Conservation (phyloP, 176 grass and related monocot species). For the Olyra latifolia region DNA sequence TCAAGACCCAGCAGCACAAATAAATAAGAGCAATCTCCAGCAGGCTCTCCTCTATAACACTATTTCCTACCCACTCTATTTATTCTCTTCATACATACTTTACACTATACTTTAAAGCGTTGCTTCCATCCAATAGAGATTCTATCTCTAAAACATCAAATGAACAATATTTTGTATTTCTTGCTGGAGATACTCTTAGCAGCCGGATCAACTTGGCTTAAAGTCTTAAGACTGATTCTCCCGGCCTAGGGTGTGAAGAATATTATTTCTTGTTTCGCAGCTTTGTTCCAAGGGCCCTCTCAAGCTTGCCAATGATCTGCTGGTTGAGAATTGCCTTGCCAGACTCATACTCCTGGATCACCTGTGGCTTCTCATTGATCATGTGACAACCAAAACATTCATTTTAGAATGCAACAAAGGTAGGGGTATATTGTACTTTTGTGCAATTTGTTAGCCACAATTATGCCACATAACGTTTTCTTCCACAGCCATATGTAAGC, state of each 20-base stretch:
- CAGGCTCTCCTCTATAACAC: no score
- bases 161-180: no score
- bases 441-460: not conserved
- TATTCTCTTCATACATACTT: no score
- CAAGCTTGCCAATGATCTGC: slow-evolving; percentile 86
- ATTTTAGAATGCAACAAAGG: not conserved
- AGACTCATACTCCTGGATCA: slow-evolving; percentile 92
- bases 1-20: slow-evolving; percentile 8
- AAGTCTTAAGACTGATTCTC: no score
- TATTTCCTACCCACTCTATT: no score
- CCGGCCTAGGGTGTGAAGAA: not conserved
- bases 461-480: not conserved
- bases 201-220: no score
- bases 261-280: slow-evolving; percentile 78
- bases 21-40: no score
- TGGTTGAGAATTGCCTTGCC: slow-evolving; percentile 98
- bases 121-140: no score
- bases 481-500: no score
- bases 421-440: not conserved
- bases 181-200: no score
- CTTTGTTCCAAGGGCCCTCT: slow-evolving; percentile 86
- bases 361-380: slow-evolving; percentile 97
- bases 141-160: no score
- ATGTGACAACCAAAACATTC: slow-evolving; percentile 30
- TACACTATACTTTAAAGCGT: no score